Base-by-base conservation (phyloP, 345 rosid genomes). In the Euclidium syriacum region DNA sequence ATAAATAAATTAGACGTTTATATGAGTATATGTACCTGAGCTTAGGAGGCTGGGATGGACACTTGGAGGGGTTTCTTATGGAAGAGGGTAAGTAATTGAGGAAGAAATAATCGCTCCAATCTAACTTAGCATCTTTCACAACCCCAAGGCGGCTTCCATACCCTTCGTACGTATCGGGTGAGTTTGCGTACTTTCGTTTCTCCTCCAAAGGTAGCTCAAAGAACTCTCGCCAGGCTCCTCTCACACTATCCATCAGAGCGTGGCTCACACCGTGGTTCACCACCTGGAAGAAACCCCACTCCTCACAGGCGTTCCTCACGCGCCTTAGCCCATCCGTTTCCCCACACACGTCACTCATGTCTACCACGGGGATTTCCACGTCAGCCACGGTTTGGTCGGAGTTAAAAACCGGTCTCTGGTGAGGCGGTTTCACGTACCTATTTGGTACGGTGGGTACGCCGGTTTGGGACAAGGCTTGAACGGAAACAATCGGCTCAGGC, bases 401-500 rank as follows among this genome's bases (percentile, higher is more conserved):
- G 50, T 50, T 49, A 3, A 10, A 1, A 6, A 58, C 44, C 1
- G 96, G 90, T 62, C 98, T 66, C 11, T 86, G 83, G 2, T 46
- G 42, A 0, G 53, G 14, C 1, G 91, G 95, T 58, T 88, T 91
- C 47, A 91, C 53, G 55, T 86, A 91, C 4, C 83, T 74, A 10
- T 54, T 63, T 1, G 98, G 98, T 58, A 91, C 81, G 15, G 65
- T 24, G 42, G 52, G 34, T 3, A 77, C 15, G 68, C 94, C 84
- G 17, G 80, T 83, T 33, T 83, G 81, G 23, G 98, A 83, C 44
- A 88, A 69, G 69, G 89, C 80, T 65, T 89, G 95, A 53, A 88
- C 98, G n/a, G 90, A 81, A 41, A 88, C 87, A 15, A 91, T 54
- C 0, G 98, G 96, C 72, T 91, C 98, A 10, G 98, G 96, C 98